A percentile compares a stretch with the other conserved stretches of the same genome.
Conservation (phyloP, 257 asterid genomes). For the Agastache rugosa region DNA sequence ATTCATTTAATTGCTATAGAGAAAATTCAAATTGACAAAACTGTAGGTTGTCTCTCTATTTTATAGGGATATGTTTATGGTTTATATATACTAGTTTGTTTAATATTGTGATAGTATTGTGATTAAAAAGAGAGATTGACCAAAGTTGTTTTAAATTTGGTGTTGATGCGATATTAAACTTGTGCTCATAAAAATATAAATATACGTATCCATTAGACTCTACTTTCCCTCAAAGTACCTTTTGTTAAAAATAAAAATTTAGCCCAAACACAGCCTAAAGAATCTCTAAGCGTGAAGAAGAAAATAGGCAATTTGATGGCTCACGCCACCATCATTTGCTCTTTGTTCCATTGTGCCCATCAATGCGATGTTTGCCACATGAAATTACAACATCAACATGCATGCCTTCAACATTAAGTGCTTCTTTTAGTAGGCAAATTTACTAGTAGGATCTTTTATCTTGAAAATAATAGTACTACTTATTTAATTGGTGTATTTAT, state of each 20-base stretch:
- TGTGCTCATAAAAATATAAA: background rate
- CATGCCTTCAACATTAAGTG: background rate
- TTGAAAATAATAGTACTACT: no score
- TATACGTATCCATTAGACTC: background rate
- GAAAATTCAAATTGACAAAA: background rate
- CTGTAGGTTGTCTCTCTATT: no score
- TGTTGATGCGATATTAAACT: background rate
- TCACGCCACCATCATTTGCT: slow-evolving; percentile 45
- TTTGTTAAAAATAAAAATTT: background rate
- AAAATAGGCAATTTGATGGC: slow-evolving; percentile 11
- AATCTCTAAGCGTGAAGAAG: slow-evolving; percentile 25
- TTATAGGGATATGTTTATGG: no score
- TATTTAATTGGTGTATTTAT: no score
- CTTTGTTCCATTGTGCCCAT: slow-evolving; percentile 26
- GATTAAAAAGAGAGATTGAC: background rate
- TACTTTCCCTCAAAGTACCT: background rate
- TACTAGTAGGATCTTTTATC: no score
- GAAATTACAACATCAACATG: slow-evolving; percentile 25
- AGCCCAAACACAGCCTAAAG: slow-evolving; percentile 29
- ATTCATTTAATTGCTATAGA: no score
- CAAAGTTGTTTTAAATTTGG: background rate
- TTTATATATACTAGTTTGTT: no score
- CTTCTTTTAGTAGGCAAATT: background rate
- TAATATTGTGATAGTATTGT: no score
- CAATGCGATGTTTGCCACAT: slow-evolving; percentile 35